Percentiles rank a stretch among this genome's conserved stretches.
Evolutionary conservation across 1,284 basidiomycete genomes (phyloP).

Genomic region (Kwoniella shivajii): DNA sequence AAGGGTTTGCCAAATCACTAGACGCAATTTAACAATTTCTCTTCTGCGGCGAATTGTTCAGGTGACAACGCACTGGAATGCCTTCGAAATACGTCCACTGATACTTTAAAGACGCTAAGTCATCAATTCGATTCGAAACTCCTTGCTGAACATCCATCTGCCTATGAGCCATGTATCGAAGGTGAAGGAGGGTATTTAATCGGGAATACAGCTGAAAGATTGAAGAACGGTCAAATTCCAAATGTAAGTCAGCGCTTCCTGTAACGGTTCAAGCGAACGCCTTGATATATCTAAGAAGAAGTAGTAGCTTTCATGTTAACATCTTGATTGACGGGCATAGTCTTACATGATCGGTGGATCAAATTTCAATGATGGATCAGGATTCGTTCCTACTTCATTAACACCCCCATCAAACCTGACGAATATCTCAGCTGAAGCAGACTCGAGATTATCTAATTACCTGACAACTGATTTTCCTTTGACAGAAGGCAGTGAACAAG

Average conservation of each 20-base stretch:
- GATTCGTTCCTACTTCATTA: constrained; percentile 16
- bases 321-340: background rate
- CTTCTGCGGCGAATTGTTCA: constrained; percentile 16
- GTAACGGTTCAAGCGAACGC: too few relatives aligned
- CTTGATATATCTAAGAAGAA: too few relatives aligned
- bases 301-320: too few relatives aligned
- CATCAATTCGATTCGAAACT: constrained; percentile 19
- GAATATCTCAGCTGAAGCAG: constrained; percentile 16
- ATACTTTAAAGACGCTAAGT: constrained; percentile 13
- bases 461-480: constrained; percentile 16
- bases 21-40: constrained; percentile 22
- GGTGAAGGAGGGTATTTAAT: constrained; percentile 18
- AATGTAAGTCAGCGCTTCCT: too few relatives aligned
- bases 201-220: constrained; percentile 16
- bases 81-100: constrained; percentile 13
- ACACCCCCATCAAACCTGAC: constrained; percentile 13
- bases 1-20: too few relatives aligned
- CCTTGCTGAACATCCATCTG: constrained; percentile 14
- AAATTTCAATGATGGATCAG: constrained; percentile 22
- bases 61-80: constrained; percentile 14
- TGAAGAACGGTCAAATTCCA: constrained; percentile 14
- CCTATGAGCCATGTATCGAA: constrained; percentile 22
- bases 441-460: background rate
- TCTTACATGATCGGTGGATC: constrained; percentile 16
- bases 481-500: constrained; percentile 6